Conservation (phyloP, 345 rosid genomes). For the Hypericum androsaemum region DNA sequence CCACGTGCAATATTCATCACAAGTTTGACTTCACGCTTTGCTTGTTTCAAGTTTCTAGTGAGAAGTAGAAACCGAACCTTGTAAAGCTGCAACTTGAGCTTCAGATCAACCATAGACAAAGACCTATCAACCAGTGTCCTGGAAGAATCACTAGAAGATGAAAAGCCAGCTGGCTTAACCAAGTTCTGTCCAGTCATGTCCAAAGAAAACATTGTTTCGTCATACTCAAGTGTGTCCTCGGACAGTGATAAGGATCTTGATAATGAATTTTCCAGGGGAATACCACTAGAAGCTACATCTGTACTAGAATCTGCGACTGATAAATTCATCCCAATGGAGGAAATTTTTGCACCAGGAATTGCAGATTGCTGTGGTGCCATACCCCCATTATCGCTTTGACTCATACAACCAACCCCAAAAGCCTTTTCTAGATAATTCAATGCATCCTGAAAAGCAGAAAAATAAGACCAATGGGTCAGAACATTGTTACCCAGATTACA, state of each 20-base stretch:
- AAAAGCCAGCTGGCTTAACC: conserved; percentile 38
- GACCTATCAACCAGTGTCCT: conserved; percentile 50
- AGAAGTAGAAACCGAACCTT: conserved; percentile 82
- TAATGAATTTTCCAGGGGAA: conserved; percentile 54
- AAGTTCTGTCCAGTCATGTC: conserved; percentile 64
- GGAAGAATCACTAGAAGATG: conserved; percentile 46
- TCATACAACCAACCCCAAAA: conserved; percentile 48
- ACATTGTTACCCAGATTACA: no score
- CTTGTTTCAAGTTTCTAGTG: conserved; percentile 80
- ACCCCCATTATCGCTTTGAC: conserved; percentile 60
- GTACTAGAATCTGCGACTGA: conserved; percentile 50
- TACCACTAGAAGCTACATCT: conserved; percentile 41
- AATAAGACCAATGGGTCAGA: not conserved
- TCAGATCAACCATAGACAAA: conserved; percentile 54
- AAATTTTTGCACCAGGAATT: conserved; percentile 46
- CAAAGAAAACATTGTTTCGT: conserved; percentile 41
- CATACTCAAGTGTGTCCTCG: conserved; percentile 80
- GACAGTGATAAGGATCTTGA: conserved; percentile 50
- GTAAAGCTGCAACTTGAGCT: conserved; percentile 91
- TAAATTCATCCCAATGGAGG: conserved; percentile 54
- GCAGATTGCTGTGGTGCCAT: conserved; percentile 43
- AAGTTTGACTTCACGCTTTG: conserved; percentile 95
- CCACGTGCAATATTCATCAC: conserved; percentile 87
- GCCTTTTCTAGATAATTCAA: conserved; percentile 65
- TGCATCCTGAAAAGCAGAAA: conserved; percentile 50